phyloP scores from a whole-genome alignment of 2,329 filamentous ascomycete genomes.

The Paecilomyces formosus region DNA sequence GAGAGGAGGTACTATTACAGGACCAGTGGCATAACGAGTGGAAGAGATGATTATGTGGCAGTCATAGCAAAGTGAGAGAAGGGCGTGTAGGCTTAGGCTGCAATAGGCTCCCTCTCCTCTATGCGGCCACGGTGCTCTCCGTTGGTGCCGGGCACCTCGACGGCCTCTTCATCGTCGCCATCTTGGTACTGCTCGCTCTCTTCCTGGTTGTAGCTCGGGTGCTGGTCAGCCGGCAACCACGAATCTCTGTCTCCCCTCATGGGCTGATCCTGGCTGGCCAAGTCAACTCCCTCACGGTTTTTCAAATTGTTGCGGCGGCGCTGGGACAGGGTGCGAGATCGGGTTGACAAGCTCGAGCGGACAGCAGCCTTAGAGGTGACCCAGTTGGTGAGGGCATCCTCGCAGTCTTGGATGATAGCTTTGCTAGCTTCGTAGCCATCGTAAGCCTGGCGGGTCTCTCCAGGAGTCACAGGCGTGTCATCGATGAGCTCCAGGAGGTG shows the following conservation, averaged over 20 bases:
- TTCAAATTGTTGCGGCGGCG: slow-evolving; percentile 65
- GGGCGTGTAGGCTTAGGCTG: slow-evolving; percentile 1
- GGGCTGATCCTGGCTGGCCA: slow-evolving; percentile 74
- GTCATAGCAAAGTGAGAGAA: not conserved
- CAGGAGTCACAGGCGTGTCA: slow-evolving; percentile 92
- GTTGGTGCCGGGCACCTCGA: slow-evolving; percentile 19
- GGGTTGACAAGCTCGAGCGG: slow-evolving; percentile 75
- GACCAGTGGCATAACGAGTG: not conserved
- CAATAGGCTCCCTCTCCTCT: slow-evolving; percentile 20
- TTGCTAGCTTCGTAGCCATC: slow-evolving; percentile 98
- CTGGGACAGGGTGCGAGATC: slow-evolving; percentile 80
- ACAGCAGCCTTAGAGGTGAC: slow-evolving; percentile 84
- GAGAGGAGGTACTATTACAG: not conserved
- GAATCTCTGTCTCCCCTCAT: slow-evolving; percentile 68
- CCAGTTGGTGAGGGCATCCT: slow-evolving; percentile 96
- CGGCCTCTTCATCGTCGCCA: slow-evolving; percentile 23
- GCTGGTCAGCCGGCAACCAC: slow-evolving; percentile 69
- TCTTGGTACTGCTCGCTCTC: slow-evolving; percentile 36
- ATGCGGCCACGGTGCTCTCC: slow-evolving; percentile 28
- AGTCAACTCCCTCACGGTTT: slow-evolving; percentile 68
- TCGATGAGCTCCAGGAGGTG: slow-evolving; percentile 96
- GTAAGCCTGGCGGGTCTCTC: slow-evolving; percentile 91
- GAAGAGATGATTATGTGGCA: not conserved
- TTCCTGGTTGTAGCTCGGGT: slow-evolving; percentile 37
- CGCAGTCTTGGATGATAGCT: slow-evolving; percentile 97